phyloP scores from a whole-genome alignment of 1,284 basidiomycete species.

The Megacollybia platyphylla region DNA sequence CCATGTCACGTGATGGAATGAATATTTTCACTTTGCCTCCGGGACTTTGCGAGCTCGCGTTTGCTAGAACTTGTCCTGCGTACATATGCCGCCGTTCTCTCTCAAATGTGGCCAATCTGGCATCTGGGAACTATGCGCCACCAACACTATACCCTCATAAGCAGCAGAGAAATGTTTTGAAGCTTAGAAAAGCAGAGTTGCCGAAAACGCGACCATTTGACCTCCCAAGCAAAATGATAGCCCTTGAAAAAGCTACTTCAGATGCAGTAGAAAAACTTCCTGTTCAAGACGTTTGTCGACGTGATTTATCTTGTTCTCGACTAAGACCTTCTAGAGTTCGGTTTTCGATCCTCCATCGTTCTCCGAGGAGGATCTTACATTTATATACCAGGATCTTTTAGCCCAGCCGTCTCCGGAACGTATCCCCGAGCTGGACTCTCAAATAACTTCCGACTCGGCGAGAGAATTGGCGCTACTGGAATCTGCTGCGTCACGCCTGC shows the following conservation, averaged over 20 bases:
- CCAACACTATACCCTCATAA: neutral
- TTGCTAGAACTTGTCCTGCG: no score
- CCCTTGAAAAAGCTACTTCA: neutral
- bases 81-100: no score
- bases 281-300: neutral
- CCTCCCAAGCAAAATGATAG: neutral
- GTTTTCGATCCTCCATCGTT: neutral
- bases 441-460: neutral
- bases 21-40: no score
- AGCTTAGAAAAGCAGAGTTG: neutral
- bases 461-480: neutral
- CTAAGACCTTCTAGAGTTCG: neutral
- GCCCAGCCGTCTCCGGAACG: neutral
- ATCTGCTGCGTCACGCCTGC: neutral
- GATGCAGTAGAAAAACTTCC: neutral
- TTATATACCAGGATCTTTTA: slow-evolving; percentile 1
- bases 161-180: neutral
- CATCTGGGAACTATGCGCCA: neutral
- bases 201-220: neutral
- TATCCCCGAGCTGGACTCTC: neutral
- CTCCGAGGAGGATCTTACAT: neutral
- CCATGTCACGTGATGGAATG: neutral
- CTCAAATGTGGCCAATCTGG: no score
- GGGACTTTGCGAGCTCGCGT: no score
- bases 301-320: neutral